phyloP scores from a whole-genome alignment of 1,139 yeast genomes.

The Sugiyamaella pinicola region DNA sequence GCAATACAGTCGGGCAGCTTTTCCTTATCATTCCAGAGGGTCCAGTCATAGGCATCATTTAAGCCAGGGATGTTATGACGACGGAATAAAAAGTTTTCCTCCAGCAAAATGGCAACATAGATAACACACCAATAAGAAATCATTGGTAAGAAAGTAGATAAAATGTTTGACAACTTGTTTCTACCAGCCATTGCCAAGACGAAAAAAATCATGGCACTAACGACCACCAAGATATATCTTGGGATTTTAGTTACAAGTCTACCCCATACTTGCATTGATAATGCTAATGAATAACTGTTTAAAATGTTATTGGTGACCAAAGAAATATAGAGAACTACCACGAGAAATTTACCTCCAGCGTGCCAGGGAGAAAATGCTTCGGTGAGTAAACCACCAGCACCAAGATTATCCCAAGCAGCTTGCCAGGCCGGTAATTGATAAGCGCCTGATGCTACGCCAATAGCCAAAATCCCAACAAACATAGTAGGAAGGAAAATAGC shows the following conservation, averaged over 20 bases:
- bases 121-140: slow-evolving; percentile 92
- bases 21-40: slow-evolving; percentile 60
- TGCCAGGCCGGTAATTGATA: slow-evolving; percentile 59
- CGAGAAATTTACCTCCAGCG: slow-evolving; percentile 74
- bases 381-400: slow-evolving; percentile 78
- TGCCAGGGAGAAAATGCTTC: slow-evolving; percentile 76
- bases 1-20: slow-evolving; percentile 66
- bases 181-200: slow-evolving; percentile 64
- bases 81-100: slow-evolving; percentile 77
- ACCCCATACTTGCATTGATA: slow-evolving; percentile 74
- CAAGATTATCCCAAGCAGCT: slow-evolving; percentile 57
- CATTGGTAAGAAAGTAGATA: slow-evolving; percentile 92
- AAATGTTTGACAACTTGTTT: slow-evolving; percentile 69
- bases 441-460: slow-evolving; percentile 72
- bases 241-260: slow-evolving; percentile 64
- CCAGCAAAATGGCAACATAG: slow-evolving; percentile 69
- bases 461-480: slow-evolving; percentile 75
- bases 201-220: slow-evolving; percentile 65
- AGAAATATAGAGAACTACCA: slow-evolving; percentile 68
- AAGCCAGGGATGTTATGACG: slow-evolving; percentile 47
- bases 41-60: slow-evolving; percentile 50
- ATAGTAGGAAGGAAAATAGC: slow-evolving; percentile 74
- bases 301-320: slow-evolving; percentile 78
- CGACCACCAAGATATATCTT: slow-evolving; percentile 75
- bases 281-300: slow-evolving; percentile 83